Conservation (phyloP, 352 stramenopile species). For the Detonula confervacea region DNA sequence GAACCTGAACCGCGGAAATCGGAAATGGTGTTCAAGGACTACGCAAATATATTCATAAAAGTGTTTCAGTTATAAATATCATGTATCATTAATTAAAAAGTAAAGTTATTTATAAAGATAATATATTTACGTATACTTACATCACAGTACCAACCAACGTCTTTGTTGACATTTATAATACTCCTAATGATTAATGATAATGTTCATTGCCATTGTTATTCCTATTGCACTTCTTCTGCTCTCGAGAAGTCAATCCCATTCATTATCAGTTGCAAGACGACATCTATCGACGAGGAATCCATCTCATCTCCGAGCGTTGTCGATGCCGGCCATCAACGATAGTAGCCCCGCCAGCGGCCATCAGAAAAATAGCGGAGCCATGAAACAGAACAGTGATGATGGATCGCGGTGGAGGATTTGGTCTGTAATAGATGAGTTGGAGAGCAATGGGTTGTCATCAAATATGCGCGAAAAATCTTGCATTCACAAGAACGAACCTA, state of each 20-base stretch:
- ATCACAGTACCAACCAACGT: too few species aligned
- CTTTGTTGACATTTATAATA: too few species aligned
- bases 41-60: too few species aligned
- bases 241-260: slow-evolving; percentile 1
- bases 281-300: slow-evolving; percentile 7
- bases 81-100: too few species aligned
- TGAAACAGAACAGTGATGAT: slow-evolving; percentile 1
- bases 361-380: not conserved
- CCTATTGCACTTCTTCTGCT: not conserved
- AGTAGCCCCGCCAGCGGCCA: too few species aligned
- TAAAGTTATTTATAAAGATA: too few species aligned
- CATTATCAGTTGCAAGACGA: not conserved
- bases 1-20: too few species aligned
- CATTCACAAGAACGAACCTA: not conserved
- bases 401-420: slow-evolving; percentile 33
- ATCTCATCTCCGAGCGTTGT: not conserved
- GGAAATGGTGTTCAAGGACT: too few species aligned
- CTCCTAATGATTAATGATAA: too few species aligned
- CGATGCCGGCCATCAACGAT: not conserved
- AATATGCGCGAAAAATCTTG: not conserved
- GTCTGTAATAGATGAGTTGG: slow-evolving; percentile 31
- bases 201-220: not conserved
- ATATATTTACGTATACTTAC: too few species aligned
- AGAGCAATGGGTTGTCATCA: slow-evolving; percentile 30
- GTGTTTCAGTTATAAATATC: too few species aligned